phyloP scores from a whole-genome alignment of 306 rosid species.

The Sesbania bispinosa region DNA sequence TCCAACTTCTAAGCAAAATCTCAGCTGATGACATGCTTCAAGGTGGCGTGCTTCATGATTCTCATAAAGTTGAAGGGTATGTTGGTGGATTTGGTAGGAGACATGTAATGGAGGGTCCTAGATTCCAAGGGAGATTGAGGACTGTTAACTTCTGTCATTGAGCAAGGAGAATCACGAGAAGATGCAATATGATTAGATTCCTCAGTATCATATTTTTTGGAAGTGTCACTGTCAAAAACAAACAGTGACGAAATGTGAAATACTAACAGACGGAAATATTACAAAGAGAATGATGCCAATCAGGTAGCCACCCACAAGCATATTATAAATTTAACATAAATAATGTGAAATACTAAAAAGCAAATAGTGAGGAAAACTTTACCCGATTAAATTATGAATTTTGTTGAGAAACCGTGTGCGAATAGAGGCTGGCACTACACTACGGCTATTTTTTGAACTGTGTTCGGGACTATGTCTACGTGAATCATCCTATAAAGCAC shows the following conservation, averaged over 20 bases:
- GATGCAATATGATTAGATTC: conserved; percentile 24
- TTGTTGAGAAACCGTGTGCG: conserved; percentile 31
- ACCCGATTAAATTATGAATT: conserved; percentile 44
- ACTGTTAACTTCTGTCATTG: conserved; percentile 24
- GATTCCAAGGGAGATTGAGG: conserved; percentile 37
- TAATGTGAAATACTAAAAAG: neutral
- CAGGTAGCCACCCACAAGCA: neutral
- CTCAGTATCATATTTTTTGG: conserved; percentile 33
- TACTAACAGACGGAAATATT: no score
- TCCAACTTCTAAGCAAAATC: neutral
- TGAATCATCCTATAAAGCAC: conserved; percentile 46
- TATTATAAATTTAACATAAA: conserved; percentile 5
- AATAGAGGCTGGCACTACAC: conserved; percentile 29
- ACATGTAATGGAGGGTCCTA: conserved; percentile 24
- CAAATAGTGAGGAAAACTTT: conserved; percentile 10
- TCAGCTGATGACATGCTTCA: conserved; percentile 34
- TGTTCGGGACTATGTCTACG: conserved; percentile 39
- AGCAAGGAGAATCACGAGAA: conserved; percentile 25
- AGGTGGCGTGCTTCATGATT: conserved; percentile 36
- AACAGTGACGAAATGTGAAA: no score
- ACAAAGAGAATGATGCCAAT: conserved; percentile 4
- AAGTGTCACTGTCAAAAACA: conserved; percentile 44
- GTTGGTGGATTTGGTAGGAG: conserved; percentile 37
- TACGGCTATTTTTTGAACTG: conserved; percentile 16
- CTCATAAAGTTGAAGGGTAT: conserved; percentile 29